Conservation (phyloP, 2,329 filamentous ascomycete species). For the Eurotiales sp. region DNA sequence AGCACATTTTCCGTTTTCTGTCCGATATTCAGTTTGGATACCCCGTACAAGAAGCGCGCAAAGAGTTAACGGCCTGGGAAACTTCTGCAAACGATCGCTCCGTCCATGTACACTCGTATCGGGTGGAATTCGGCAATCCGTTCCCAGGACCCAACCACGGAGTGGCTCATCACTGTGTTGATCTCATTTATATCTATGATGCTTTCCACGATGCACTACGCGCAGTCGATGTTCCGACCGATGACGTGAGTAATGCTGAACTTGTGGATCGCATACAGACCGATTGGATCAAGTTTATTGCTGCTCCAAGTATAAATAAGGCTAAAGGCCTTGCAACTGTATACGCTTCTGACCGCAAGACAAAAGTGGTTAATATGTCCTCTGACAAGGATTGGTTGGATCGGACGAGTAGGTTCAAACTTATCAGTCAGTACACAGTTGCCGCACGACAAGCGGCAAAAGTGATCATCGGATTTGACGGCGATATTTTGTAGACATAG, state of each 20-base stretch:
- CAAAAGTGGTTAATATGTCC: conserved; percentile 1
- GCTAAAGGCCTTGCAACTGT: neutral
- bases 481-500: neutral
- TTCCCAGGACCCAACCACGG: neutral
- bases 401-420: neutral
- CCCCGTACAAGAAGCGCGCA: neutral
- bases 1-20: conserved; percentile 1
- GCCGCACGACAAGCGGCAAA: neutral
- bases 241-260: neutral
- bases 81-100: neutral
- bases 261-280: neutral
- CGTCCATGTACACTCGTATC: neutral
- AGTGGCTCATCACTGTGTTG: conserved; percentile 5
- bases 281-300: conserved; percentile 1
- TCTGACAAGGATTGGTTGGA: conserved; percentile 1
- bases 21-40: conserved; percentile 5
- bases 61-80: neutral
- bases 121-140: conserved; percentile 1
- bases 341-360: conserved; percentile 2
- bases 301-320: neutral
- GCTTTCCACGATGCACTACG: neutral
- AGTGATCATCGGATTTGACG: neutral
- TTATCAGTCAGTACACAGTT: conserved; percentile 1
- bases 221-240: neutral
- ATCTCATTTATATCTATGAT: conserved; percentile 2